phyloP scores from a whole-genome alignment of 2,329 filamentous ascomycete genomes.

The Venturiaceae sp. region DNA sequence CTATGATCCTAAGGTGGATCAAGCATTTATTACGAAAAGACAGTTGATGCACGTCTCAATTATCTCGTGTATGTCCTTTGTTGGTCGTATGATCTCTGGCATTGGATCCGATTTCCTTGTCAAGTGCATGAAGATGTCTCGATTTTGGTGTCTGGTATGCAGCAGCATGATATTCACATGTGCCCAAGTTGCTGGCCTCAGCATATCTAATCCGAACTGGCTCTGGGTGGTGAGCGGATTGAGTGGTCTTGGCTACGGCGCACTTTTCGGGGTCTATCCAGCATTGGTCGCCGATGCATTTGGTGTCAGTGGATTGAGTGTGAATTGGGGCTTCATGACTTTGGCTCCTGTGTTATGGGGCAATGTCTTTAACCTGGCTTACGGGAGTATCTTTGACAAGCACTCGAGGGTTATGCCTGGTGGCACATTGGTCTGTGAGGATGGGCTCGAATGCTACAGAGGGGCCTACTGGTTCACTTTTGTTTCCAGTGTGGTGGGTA shows the following conservation, averaged over 20 bases:
- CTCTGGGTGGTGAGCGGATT: slow-evolving; percentile 72
- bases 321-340: slow-evolving; percentile 97
- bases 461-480: slow-evolving; percentile 74
- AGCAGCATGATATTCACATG: slow-evolving; percentile 69
- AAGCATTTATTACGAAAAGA: slow-evolving; percentile 66
- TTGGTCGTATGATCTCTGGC: slow-evolving; percentile 61
- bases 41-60: slow-evolving; percentile 93
- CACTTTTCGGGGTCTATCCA: slow-evolving; percentile 89
- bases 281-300: slow-evolving; percentile 82
- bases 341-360: slow-evolving; percentile 78
- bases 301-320: slow-evolving; percentile 76
- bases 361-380: slow-evolving; percentile 88
- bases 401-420: slow-evolving; percentile 65
- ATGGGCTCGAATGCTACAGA: slow-evolving; percentile 73
- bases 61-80: slow-evolving; percentile 79
- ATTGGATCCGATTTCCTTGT: slow-evolving; percentile 88
- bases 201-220: slow-evolving; percentile 64
- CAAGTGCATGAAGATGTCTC: slow-evolving; percentile 67
- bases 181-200: slow-evolving; percentile 69
- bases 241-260: slow-evolving; percentile 83
- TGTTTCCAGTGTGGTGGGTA: slow-evolving; percentile 57
- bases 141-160: slow-evolving; percentile 82
- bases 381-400: slow-evolving; percentile 71
- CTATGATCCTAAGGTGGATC: slow-evolving; percentile 63
- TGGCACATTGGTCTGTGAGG: slow-evolving; percentile 51